Evolutionary conservation across 495 filamentous ascomycete genomes (phyloP), one percentile per base, ranked within the genome.

Genomic region (Letharia lupina): DNA sequence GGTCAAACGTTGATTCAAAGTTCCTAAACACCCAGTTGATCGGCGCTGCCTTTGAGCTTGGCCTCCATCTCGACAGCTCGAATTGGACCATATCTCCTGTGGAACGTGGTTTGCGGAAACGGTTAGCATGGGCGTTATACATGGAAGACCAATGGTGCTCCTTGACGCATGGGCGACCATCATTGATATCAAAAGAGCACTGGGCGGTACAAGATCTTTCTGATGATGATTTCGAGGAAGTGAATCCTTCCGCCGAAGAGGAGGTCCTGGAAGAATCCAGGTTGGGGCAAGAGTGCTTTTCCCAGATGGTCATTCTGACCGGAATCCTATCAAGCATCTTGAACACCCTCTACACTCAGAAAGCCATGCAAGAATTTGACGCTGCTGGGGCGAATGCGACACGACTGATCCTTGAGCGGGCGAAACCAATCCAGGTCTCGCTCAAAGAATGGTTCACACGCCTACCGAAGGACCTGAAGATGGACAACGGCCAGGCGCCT

Each of bases 1-100:
- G 91, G 50, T 91, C 93, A 23, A 89, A 92, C 57, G 82, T 93
- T 2, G 90, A 92, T 69, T 89, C 92, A 37, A 91, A 91, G 79
- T 88, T 89, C 3, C 79, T 95, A 65, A 97, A 93, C 20, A 89
- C 90, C 0, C 93, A 97, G 74, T 66, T 85, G 42, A 79, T 83
- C 64, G 81, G 80, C 15, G 79, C 78, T n/a, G 77, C 80, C 15
- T 83, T 83, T 61, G 81, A 82, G 66, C 76, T 86, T 5, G 84
- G 83, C 23, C 75, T 86, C 12, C 80, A 86, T 67, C 80, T 84
- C 61, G 82, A 85, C 67, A 83, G 83, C 66, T 77, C 80, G 12
- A 73, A 75, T 44, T 86, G 84, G 84, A 71, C 77, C 0, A 78
- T 86, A 69, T 76, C 83, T 57, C 75, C 73, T 0, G 80, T 77